phyloP scores from a whole-genome alignment of 306 rosid genomes.

The Rubus parviflorus region DNA sequence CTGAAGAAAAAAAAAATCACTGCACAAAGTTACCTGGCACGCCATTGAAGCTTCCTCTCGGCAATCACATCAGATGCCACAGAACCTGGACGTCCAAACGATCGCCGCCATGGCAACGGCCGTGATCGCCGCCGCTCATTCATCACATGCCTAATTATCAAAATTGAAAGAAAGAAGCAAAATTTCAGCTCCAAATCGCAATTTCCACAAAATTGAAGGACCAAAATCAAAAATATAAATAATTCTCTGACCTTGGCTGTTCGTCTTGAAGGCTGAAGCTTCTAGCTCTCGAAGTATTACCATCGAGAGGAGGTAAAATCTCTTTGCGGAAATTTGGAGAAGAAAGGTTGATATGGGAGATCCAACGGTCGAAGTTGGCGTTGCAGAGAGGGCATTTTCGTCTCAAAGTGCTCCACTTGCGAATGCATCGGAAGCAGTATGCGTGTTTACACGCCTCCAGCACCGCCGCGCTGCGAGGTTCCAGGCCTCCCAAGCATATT shows the following conservation, averaged over 20 bases:
- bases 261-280: conserved; percentile 8
- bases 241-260: conserved; percentile 10
- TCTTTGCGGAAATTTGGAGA: conserved; percentile 35
- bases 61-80: conserved; percentile 36
- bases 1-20: not conserved
- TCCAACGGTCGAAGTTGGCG: conserved; percentile 50
- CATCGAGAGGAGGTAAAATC: conserved; percentile 23
- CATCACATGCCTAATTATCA: conserved; percentile 26
- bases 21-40: conserved; percentile 38
- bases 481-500: conserved; percentile 41
- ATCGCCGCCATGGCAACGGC: conserved; percentile 56
- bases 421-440: conserved; percentile 49
- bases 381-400: conserved; percentile 66
- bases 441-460: conserved; percentile 48
- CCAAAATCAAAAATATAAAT: conserved; percentile 8
- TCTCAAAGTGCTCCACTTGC: conserved; percentile 52
- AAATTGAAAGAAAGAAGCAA: not conserved
- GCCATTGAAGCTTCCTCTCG: conserved; percentile 57
- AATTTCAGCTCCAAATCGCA: conserved; percentile 7
- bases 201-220: not conserved
- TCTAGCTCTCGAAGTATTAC: not conserved
- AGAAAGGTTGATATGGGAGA: conserved; percentile 37
- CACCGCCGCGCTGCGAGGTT: conserved; percentile 41
- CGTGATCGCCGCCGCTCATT: conserved; percentile 30
- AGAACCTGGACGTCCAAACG: conserved; percentile 51